Base-by-base conservation (phyloP, 352 stramenopile species). In the Phytophthora cajani region DNA sequence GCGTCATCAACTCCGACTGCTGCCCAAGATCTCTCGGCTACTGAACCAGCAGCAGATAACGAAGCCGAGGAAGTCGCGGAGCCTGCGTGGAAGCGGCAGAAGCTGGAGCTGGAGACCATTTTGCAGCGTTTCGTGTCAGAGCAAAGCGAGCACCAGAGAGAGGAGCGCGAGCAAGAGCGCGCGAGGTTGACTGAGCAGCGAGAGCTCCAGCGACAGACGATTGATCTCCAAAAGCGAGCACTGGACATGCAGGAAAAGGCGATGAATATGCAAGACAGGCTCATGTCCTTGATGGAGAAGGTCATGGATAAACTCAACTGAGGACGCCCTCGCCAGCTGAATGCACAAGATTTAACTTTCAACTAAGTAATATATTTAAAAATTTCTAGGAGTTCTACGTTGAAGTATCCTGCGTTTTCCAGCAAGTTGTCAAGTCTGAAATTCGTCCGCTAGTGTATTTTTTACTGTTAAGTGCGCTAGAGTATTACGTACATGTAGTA, bases 261-360 rank as follows among this genome's bases (percentile, higher is more conserved):
- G 9, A 64, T 74, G 40, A 62, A 64, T 14, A 68, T 77, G 71
- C 70, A 77, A 38, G 56, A 71, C 12, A 69, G 67, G 5, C 61
- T 77, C 25, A 67, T 77, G 70, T 19, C 50, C 17, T 30, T 77
- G 19, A 77, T 77, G 70, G 70, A 77, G 25, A 74, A 69, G 60
- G 55, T 67, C 8, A 72, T 77, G 58, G 71, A 77, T 32, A 77
- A 74, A 50, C 38, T 77, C 14, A 56, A 55, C 44, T 76, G 44
- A 62, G 42, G 3, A 10, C n/a, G 25, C 8, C 23, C 23, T 55
- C 21, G 5, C 10, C 19, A 14, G 3, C 17, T 46, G 38, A n/a
- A 23, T 50, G 17, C 16, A 17, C 5, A 50, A 11, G 42, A 50
- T 50, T 1, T 50, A 50, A 9, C 8, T 46, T 46, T n/a, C n/a